Base-by-base conservation (phyloP, 768 basidiomycete species). In the Boletus sp. region DNA sequence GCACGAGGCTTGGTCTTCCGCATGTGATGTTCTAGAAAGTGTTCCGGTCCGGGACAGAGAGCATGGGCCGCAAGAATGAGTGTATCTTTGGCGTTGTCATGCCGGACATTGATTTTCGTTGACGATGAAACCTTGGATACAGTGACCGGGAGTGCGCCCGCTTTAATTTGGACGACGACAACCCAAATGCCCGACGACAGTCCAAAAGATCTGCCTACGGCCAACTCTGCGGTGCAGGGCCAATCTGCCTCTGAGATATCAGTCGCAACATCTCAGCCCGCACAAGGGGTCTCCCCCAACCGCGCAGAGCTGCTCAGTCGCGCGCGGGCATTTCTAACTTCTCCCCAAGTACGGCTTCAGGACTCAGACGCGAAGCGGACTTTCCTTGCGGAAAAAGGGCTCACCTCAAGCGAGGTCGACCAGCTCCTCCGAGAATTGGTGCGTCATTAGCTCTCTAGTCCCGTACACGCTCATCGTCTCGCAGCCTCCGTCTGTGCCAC, bases 341-440 rank as follows among this genome's bases (percentile, higher is more conserved):
- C 89, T 3, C 83, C 86, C 4, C 84, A 87, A 62, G 77, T 88
- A 21, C 74, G 76, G 13, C 69, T 79, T 43, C 84, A 89, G 58
- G 83, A 87, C 60, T 37, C 67, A 0, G 51, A 66, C 2, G 77
- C 80, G 3, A 88, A 88, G 63, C 80, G 82, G 8, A 70, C 71
- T 47, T 92, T 92, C 57, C 78, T 92, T 13, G 64, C 64, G 0
- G 87, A 88, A 60, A 91, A 90, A 62, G 90, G 89, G 1, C 72
- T 92, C 27, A 74, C 73, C n/a, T 76, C 78, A 5, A 48, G 43
- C 10, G 90, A 92, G 64, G 79, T 90, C 39, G 78, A 83, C 43
- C 67, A 65, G 0, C 72, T 91, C 19, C 65, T 90, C 42, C 77
- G 73, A 40, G 82, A 84, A 58, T 50, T 77, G 62, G 88, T 89